These are phyloP conservation scores for Neospora caninum DNA, from an alignment of 169 alveolate species.

Conservation along the genomic window DNA sequence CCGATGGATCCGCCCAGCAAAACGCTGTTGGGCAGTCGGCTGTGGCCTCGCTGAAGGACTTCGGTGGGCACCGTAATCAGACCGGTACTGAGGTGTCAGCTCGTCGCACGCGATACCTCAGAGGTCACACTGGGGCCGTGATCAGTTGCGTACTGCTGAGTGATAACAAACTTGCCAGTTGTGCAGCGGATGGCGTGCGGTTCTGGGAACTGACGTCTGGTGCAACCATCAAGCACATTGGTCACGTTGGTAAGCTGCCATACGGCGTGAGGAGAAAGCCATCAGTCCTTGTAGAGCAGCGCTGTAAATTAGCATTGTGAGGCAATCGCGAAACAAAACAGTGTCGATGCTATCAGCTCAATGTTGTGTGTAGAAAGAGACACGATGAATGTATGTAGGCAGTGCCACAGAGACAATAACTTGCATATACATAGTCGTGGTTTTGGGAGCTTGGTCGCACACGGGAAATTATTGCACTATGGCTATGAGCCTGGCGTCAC, in stretches of 20 bases:
- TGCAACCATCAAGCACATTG: not conserved
- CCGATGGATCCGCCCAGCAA: not conserved
- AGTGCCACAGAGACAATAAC: no score
- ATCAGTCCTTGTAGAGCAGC: no score
- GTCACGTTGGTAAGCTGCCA: not conserved
- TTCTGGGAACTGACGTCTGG: not conserved
- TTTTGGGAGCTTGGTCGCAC: no score
- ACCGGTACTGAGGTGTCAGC: not conserved
- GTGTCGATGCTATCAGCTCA: no score
- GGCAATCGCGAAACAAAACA: no score
- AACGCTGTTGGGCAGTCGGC: not conserved
- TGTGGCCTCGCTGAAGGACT: not conserved
- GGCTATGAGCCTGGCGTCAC: no score
- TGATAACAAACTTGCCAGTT: not conserved
- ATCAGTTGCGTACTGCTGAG: not conserved
- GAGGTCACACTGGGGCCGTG: not conserved
- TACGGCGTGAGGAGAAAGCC: no score
- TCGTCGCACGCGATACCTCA: not conserved
- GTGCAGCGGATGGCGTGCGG: constrained; percentile 15
- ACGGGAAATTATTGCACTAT: no score
- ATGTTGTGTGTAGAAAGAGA: no score
- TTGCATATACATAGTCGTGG: no score
- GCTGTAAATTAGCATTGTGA: no score
- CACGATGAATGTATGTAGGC: no score
- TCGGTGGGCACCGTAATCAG: not conserved